Evolutionary conservation across 208 protist species (phyloP), one percentile per base, ranked within the genome.

Genomic region (Leptomonas seymouri): DNA sequence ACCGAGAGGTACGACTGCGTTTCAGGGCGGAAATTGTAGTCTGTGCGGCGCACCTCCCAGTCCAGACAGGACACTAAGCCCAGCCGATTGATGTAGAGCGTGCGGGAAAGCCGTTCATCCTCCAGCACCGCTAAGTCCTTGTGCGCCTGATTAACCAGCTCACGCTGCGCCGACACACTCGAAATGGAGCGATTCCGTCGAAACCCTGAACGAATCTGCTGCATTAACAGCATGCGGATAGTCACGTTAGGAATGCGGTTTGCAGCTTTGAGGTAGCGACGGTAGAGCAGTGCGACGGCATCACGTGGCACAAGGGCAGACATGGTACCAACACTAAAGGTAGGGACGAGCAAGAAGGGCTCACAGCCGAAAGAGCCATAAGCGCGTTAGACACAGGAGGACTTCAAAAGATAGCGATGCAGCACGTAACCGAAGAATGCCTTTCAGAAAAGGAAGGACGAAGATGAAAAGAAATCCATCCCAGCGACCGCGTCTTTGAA

Each of bases 21-120:
- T 60, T 89, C 79, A 14, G 87, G 86, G 8, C 66, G 76, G 56
- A 93, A 92, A 73, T 96, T 91, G 72, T 93, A 96, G 81, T 96
- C 88, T 0, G 88, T 96, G 36, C 90, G 86, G 12, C 88, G 86
- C 39, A 93, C 86, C 56, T 96, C 88, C 88, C 88, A 96, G 67
- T 96, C 90, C n/a, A 96, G 80, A 48, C 90, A 96, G 1, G 87
- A 93, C 14, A 96, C 90, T n/a, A 93, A 73, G 5, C 90, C 90
- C 4, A 96, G 76, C n/a, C 87, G 81, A 62, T 96, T 96, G 49
- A 96, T 96, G 79, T 90, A 96, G 42, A 96, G 61, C 9, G 90
- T 96, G 20, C 90, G 84, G 3, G 90, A 96, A 12, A 96, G 79
- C 6, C 90, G 78, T 2, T 93, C 90, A 67, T 96, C 90, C 68